These are phyloP conservation scores for Schizonepeta tenuifolia DNA, from an alignment of 257 asterid genomes.

Conservation along the genomic window DNA sequence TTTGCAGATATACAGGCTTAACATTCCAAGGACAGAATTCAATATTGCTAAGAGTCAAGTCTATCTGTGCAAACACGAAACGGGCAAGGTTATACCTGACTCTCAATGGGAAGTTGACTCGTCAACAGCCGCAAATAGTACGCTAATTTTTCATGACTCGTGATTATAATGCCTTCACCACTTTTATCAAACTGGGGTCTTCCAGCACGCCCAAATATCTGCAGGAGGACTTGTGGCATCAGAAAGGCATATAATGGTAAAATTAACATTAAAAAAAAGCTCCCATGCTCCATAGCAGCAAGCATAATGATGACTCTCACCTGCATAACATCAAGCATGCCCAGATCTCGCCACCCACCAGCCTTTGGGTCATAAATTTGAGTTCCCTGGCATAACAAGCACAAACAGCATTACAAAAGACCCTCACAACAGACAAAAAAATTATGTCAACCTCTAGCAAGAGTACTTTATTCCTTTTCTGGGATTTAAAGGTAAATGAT, in stretches of 20 bases:
- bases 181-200: conserved; percentile 99
- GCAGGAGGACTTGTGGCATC: conserved; percentile 37
- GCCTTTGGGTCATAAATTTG: conserved; percentile 98
- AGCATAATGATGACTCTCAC: conserved; percentile 44
- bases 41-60: conserved; percentile 9
- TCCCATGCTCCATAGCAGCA: conserved; percentile 9
- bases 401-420: conserved; percentile 33
- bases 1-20: conserved; percentile 26
- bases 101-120: conserved; percentile 97
- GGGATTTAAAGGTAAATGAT: conserved; percentile 14
- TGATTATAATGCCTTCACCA: conserved; percentile 98
- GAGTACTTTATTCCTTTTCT: conserved; percentile 23
- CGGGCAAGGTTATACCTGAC: conserved; percentile 65
- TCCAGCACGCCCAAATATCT: conserved; percentile 99
- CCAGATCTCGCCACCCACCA: conserved; percentile 99
- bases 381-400: conserved; percentile 75
- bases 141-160: conserved; percentile 84
- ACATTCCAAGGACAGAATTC: conserved; percentile 10
- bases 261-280: conserved; percentile 20
- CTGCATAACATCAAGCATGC: conserved; percentile 99
- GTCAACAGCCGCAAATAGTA: conserved; percentile 91
- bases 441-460: conserved; percentile 9
- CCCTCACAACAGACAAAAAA: conserved; percentile 1
- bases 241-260: conserved; percentile 22
- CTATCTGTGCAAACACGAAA: conserved; percentile 18